A percentile compares a stretch with the other conserved stretches of the same genome.
Conservation (phyloP, 2,329 filamentous ascomycete genomes). For the Beauveria scarabaeidicola region DNA sequence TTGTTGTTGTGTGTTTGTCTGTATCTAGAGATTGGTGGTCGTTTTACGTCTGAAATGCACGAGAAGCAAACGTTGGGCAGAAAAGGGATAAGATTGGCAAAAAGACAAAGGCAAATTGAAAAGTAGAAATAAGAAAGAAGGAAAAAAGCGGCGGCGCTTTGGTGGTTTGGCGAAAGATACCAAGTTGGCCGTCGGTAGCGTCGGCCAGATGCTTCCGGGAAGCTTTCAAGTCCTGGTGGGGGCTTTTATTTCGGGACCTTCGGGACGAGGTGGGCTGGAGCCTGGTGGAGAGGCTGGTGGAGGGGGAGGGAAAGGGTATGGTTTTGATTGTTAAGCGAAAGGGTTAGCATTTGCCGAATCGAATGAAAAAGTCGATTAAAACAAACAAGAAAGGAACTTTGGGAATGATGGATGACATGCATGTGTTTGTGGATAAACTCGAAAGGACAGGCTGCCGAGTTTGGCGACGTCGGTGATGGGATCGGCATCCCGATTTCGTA, state of each 20-base stretch:
- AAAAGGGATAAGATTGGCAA: no score
- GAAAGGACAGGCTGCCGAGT: background rate
- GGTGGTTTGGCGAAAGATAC: background rate
- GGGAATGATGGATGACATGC: no score
- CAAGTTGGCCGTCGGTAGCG: background rate
- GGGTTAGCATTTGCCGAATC: no score
- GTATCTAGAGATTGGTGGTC: background rate
- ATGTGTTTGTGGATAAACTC: no score
- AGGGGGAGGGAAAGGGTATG: background rate
- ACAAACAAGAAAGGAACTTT: no score
- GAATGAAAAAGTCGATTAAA: no score
- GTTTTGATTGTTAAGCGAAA: background rate
- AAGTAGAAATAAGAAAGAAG: background rate
- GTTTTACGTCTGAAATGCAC: no score
- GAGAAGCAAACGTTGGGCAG: no score
- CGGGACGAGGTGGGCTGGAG: constrained; percentile 6
- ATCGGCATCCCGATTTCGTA: constrained; percentile 4
- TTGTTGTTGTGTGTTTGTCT: background rate
- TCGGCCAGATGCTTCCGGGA: background rate
- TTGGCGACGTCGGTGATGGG: background rate
- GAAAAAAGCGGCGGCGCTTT: no score
- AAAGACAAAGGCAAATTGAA: no score
- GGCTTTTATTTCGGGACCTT: background rate
- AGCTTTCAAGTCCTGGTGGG: background rate
- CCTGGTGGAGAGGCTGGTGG: no score